These are phyloP conservation scores for Microcyclosporella mali DNA, from an alignment of 2,329 filamentous ascomycete genomes.

Conservation along the genomic window DNA sequence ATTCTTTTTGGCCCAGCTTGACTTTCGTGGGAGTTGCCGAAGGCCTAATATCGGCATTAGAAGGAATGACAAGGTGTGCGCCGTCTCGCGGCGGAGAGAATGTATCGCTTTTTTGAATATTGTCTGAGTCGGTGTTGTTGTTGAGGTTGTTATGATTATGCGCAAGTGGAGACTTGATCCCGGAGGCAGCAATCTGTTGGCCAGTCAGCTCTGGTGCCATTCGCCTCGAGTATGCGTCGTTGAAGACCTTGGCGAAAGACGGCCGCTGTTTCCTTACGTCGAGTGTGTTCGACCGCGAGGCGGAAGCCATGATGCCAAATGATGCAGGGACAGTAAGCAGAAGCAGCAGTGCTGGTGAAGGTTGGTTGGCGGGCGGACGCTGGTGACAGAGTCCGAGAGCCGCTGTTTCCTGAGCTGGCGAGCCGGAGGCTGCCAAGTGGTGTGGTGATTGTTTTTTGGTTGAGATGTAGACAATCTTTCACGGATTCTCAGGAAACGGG, in stretches of 20 bases:
- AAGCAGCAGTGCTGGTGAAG: too few species aligned
- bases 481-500: slow-evolving; percentile 36
- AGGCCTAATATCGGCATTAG: slow-evolving; percentile 8
- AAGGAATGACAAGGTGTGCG: slow-evolving; percentile 13
- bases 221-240: background rate
- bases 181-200: slow-evolving; percentile 28
- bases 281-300: slow-evolving; percentile 14
- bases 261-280: slow-evolving; percentile 27
- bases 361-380: slow-evolving; percentile 1
- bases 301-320: slow-evolving; percentile 30
- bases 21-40: slow-evolving; percentile 14
- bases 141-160: slow-evolving; percentile 14
- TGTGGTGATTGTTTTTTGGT: slow-evolving; percentile 16
- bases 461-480: slow-evolving; percentile 21
- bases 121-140: slow-evolving; percentile 7
- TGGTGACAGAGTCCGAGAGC: slow-evolving; percentile 25
- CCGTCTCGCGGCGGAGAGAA: slow-evolving; percentile 20
- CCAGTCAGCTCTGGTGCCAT: slow-evolving; percentile 7
- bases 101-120: slow-evolving; percentile 14
- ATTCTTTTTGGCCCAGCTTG: slow-evolving; percentile 18
- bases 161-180: slow-evolving; percentile 24
- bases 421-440: slow-evolving; percentile 27
- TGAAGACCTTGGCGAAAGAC: slow-evolving; percentile 34
- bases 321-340: slow-evolving; percentile 10
- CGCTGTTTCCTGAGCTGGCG: slow-evolving; percentile 33